Evolutionary conservation across 2,329 filamentous ascomycete genomes (phyloP), one percentile per base, ranked within the genome.

Genomic region (Colletotrichum viniferum): DNA sequence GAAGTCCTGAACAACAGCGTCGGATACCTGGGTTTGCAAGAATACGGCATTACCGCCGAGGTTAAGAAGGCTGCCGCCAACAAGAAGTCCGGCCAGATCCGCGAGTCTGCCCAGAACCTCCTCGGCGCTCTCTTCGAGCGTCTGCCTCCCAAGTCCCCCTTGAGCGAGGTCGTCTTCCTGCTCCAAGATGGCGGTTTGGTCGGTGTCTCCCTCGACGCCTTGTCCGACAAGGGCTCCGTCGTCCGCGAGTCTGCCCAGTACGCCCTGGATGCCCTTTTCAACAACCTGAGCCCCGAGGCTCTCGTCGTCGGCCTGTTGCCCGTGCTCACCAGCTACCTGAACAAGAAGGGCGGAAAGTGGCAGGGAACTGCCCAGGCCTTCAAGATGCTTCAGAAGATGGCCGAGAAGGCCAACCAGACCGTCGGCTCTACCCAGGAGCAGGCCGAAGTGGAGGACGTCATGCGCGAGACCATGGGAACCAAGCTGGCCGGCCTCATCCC

Each of bases 91-190:
- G 94, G 94, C 18, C 90, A 94, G 52, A 92, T 91, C 80, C 91
- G 96, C 80, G 97, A 99, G 87, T 95, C 96, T 81, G 94, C 96
- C 78, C 97, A 98, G 92, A 97, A 98, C 84, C 93, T 98, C 56
- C 90, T 98, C 28, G 97, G 97, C 73, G 96, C 97, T 70, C 88
- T 99, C 62, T 96, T 98, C 81, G 97, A 99, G 88, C 93, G 94
- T 55, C 94, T 98, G 82, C 95, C 96, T 61, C 88, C 92, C 62
- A 91, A 92, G 78, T 94, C 97, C 82, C 93, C 92, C 69, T 86
- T 95, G 78, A 95, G 92, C 84, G 96, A 98, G 86, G 92, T 95
- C 66, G 87, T 96, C 60, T 93, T 99, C 78, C 87, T 98, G 21
- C 84, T 96, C n/a, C 92, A 97, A 82, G 94, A 98, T 83, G 92